These are phyloP conservation scores for Grifola frondosa DNA, from an alignment of 1,284 basidiomycete genomes.

Conservation along the genomic window DNA sequence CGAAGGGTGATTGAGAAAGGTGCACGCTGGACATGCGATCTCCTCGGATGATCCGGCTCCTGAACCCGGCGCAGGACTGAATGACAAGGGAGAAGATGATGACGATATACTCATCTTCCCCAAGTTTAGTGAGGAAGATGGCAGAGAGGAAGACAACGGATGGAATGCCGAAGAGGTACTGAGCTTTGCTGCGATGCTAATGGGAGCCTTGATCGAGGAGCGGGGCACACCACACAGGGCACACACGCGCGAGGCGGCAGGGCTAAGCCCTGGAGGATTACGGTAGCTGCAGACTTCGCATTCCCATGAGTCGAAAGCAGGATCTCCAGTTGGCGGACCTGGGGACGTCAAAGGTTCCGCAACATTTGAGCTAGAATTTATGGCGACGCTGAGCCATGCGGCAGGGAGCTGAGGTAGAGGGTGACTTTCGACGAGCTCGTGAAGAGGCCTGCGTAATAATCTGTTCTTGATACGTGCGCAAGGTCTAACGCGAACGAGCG, in stretches of 20 bases:
- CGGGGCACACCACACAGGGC: conserved; percentile 74
- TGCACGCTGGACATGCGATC: conserved; percentile 83
- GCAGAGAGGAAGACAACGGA: conserved; percentile 35
- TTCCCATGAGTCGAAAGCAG: conserved; percentile 64
- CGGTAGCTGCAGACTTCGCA: conserved; percentile 84
- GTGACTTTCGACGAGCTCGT: conserved; percentile 90
- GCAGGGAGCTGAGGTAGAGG: conserved; percentile 52
- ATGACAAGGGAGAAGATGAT: conserved; percentile 21
- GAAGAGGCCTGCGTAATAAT: conserved; percentile 91
- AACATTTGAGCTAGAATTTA: not conserved
- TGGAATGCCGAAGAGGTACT: conserved; percentile 30
- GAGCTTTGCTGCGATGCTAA: conserved; percentile 23
- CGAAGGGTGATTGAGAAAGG: conserved; percentile 87
- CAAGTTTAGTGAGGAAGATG: conserved; percentile 31
- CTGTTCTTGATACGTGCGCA: conserved; percentile 71
- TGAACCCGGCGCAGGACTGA: conserved; percentile 11
- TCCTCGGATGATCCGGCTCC: conserved; percentile 13
- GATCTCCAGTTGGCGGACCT: conserved; percentile 18
- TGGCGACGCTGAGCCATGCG: conserved; percentile 7
- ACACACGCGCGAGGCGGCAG: conserved; percentile 63
- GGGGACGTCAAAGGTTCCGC: not conserved
- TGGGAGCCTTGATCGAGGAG: conserved; percentile 24
- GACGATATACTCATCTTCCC: conserved; percentile 24
- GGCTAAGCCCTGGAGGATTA: conserved; percentile 71
- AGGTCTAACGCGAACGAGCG: conserved; percentile 69